Evolutionary conservation across 225 moss, liverwort and hornwort genomes (phyloP).

Genomic region (Pseudisothecium myosuroides): DNA sequence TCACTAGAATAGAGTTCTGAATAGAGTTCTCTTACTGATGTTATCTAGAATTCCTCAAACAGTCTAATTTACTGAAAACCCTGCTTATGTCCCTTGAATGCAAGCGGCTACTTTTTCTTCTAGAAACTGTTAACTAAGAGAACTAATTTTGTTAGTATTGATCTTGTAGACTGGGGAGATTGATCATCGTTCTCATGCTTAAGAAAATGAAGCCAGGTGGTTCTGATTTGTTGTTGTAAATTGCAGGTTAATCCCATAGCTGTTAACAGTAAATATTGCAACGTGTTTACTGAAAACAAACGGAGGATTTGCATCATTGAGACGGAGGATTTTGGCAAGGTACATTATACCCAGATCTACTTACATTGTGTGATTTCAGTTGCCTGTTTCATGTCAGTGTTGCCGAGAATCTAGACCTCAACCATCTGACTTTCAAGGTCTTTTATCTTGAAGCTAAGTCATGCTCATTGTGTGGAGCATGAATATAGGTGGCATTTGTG

Average conservation of each 20-base stretch:
- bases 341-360: background rate
- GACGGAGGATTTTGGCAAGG: constrained; percentile 86
- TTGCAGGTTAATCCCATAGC: constrained; percentile 96
- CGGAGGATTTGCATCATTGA: constrained; percentile 56
- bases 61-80: background rate
- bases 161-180: background rate
- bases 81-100: background rate
- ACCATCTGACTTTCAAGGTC: background rate
- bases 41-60: background rate
- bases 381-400: background rate
- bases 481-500: constrained; percentile 74
- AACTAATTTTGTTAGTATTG: background rate
- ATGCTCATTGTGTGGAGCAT: background rate
- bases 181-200: background rate
- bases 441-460: background rate
- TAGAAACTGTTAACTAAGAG: background rate
- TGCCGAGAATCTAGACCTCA: background rate
- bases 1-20: background rate
- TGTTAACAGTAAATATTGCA: constrained; percentile 97
- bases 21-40: too few relatives aligned
- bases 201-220: background rate
- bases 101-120: background rate
- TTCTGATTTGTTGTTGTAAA: background rate
- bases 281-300: constrained; percentile 97
- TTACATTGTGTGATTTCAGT: background rate